Percentiles rank a stretch among this genome's conserved stretches.
Evolutionary conservation across 2,329 filamentous ascomycete species (phyloP).

Genomic region (Penicillium psychrosexuale): DNA sequence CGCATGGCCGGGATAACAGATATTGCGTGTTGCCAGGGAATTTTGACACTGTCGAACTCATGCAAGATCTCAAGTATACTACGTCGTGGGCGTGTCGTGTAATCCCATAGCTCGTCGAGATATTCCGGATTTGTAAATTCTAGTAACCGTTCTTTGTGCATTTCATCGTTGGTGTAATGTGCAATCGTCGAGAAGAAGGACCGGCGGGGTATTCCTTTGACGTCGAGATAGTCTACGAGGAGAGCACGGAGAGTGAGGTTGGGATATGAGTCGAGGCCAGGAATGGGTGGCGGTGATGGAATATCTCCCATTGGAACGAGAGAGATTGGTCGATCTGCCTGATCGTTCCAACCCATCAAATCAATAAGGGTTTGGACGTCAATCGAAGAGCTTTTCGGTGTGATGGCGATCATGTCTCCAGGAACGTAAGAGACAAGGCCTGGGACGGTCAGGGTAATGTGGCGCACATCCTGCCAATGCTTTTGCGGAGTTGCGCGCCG

Average conservation of each 20-base stretch:
- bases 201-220: conserved; percentile 82
- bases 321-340: conserved; percentile 68
- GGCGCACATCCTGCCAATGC: conserved; percentile 94
- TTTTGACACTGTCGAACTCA: conserved; percentile 79
- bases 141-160: conserved; percentile 74
- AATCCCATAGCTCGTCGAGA: conserved; percentile 92
- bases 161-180: conserved; percentile 67
- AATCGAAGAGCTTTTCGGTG: conserved; percentile 77
- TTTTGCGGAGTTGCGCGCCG: conserved; percentile 66
- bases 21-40: conserved; percentile 71
- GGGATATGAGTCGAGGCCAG: conserved; percentile 36
- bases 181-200: conserved; percentile 78
- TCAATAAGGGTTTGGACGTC: conserved; percentile 78
- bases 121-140: conserved; percentile 79
- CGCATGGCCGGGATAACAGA: conserved; percentile 76
- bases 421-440: conserved; percentile 56
- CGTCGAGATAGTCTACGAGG: conserved; percentile 78
- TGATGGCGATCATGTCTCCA: conserved; percentile 77
- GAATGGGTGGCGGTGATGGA: conserved; percentile 30
- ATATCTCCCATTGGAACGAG: conserved; percentile 41
- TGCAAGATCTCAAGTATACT: conserved; percentile 90
- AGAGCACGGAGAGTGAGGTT: conserved; percentile 67
- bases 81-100: conserved; percentile 83
- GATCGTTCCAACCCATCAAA: conserved; percentile 71
- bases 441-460: conserved; percentile 60